phyloP scores from a whole-genome alignment of 148 eudicot genomes.

The Rhododendron henanense region DNA sequence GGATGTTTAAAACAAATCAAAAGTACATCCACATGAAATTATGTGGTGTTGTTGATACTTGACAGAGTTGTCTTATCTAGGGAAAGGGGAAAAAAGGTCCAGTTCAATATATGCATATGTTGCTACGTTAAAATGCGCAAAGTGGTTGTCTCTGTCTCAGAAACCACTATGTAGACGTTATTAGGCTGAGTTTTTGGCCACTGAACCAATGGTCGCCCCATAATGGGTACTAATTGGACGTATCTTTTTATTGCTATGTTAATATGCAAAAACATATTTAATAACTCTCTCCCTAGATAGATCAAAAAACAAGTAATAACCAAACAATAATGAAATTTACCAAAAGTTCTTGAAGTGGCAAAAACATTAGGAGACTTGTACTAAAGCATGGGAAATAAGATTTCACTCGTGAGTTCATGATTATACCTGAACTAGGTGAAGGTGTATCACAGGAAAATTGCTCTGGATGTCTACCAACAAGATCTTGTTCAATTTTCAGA shows the following conservation, averaged over 20 bases:
- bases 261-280: background rate
- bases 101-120: background rate
- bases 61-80: background rate
- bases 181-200: background rate
- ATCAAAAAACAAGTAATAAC: background rate
- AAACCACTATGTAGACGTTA: background rate
- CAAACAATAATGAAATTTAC: background rate
- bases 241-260: background rate
- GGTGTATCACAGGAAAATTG: conserved; percentile 39
- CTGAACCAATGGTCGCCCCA: background rate
- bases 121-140: background rate
- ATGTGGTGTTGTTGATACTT: background rate
- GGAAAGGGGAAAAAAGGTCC: background rate
- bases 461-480: conserved; percentile 34
- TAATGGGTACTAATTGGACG: background rate
- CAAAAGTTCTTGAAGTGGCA: background rate
- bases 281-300: background rate
- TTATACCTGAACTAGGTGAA: conserved; percentile 60
- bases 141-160: background rate
- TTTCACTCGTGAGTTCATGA: background rate
- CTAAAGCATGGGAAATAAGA: background rate
- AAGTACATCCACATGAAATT: background rate
- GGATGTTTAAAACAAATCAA: background rate
- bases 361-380: background rate
- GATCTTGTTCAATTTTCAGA: conserved; percentile 46